A percentile compares a stretch with the other conserved stretches of the same genome.
phyloP scores from a whole-genome alignment of 768 basidiomycete genomes.

The Lactarius deliciosus region DNA sequence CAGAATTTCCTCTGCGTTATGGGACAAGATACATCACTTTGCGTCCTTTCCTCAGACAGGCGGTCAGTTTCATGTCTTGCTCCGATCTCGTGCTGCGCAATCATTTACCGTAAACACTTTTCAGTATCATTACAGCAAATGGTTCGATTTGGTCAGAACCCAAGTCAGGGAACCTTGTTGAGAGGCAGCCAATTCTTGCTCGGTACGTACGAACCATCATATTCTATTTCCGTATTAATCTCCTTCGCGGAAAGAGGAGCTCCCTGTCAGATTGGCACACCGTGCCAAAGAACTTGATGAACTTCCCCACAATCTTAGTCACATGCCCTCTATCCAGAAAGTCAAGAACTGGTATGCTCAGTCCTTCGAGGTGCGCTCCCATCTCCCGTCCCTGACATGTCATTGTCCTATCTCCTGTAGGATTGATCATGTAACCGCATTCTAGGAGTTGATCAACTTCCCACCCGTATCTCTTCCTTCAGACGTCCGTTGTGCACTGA shows the following conservation, averaged over 20 bases:
- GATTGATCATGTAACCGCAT: neutral
- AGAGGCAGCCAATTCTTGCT: slow-evolving; percentile 87
- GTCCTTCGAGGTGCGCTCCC: slow-evolving; percentile 80
- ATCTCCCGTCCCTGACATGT: neutral
- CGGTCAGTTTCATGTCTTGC: slow-evolving; percentile 46
- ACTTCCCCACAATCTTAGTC: slow-evolving; percentile 85
- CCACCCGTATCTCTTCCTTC: slow-evolving; percentile 71
- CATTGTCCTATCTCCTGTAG: slow-evolving; percentile 15
- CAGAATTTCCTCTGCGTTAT: slow-evolving; percentile 73
- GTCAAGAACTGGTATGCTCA: slow-evolving; percentile 99
- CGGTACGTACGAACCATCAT: slow-evolving; percentile 46
- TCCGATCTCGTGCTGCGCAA: slow-evolving; percentile 1
- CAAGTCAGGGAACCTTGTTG: slow-evolving; percentile 90
- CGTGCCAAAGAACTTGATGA: slow-evolving; percentile 94
- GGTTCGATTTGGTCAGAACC: slow-evolving; percentile 96
- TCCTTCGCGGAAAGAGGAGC: slow-evolving; percentile 61
- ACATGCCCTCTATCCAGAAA: slow-evolving; percentile 89
- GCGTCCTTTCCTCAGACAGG: slow-evolving; percentile 92
- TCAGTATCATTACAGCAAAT: slow-evolving; percentile 95
- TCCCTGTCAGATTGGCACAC: slow-evolving; percentile 93
- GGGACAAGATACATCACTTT: slow-evolving; percentile 91
- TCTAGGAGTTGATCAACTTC: slow-evolving; percentile 86
- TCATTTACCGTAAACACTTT: slow-evolving; percentile 10
- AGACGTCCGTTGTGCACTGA: slow-evolving; percentile 64
- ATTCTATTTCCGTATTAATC: slow-evolving; percentile 8